Base-by-base conservation (phyloP, 768 basidiomycete genomes). In the Tulasnella sp. region DNA sequence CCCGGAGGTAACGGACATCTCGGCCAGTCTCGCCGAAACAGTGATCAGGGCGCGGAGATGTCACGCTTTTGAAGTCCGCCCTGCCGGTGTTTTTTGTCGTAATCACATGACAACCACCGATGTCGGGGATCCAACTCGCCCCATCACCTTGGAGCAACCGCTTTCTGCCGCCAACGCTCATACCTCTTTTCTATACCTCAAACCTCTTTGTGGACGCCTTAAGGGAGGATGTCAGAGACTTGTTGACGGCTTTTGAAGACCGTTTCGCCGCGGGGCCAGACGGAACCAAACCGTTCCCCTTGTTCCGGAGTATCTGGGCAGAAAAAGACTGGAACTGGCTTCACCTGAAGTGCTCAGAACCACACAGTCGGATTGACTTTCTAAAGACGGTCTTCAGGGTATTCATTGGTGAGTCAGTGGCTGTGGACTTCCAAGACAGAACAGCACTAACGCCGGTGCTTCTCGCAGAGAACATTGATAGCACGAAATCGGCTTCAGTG, bases 291-390 rank as follows among this genome's bases (percentile, higher is more conserved):
- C 84, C 87, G 0, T 90, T 89, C 66, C 62, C 71, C 2, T 70
- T 81, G 17, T 91, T 89, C 77, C 88, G 84, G 68, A 62, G 65
- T 1, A 63, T 86, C 17, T 91, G 88, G 87, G 67, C 65, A 9
- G 69, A 70, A 4, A 74, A 77, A 59, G 83, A 84, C 19, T 91
- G 87, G 87, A 70, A 73, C 31, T 86, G 79, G 77, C 67, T 86
- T 41, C 85, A 88, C 64, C 76, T 90, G 70, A 81, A 77, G 65
- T 79, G 82, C 3, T 78, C 84, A 58, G 86, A 90, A 63, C 69
- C 73, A 40, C 75, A 83, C 48, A 72, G 82, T 19, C 77, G 87
- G 35, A 77, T 82, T 43, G 66, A 71, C 0, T 85, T 86, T 67
- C 67, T 89, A 27, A 72, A 71, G 32, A 73, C 79, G 8, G 76